A percentile compares a stretch with the other conserved stretches of the same genome.
Evolutionary conservation across 2,329 filamentous ascomycete species (phyloP).

Genomic region (Chrysosporium queenslandicum): DNA sequence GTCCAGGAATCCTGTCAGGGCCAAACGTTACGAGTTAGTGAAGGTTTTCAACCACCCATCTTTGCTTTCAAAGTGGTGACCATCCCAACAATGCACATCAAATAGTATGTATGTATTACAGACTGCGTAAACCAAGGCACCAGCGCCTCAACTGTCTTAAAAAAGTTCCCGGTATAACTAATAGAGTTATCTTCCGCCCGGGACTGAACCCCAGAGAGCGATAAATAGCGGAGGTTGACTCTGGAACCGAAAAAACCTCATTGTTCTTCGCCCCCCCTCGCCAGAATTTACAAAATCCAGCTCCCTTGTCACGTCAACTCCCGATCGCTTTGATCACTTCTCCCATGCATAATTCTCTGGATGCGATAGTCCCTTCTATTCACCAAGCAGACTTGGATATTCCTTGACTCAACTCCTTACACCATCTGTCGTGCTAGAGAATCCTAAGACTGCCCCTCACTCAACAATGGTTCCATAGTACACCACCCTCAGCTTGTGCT

Average conservation of each 20-base stretch:
- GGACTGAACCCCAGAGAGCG: no score
- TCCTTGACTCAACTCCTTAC: conserved; percentile 1
- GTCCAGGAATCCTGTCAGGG: no score
- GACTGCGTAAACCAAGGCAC: no score
- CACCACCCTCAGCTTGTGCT: neutral
- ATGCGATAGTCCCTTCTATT: neutral
- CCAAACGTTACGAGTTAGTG: no score
- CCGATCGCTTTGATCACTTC: neutral
- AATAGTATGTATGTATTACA: no score
- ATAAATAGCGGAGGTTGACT: neutral
- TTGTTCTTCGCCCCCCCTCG: neutral
- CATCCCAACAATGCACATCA: no score
- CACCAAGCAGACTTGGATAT: neutral
- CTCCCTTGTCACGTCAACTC: neutral
- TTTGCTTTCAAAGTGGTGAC: no score
- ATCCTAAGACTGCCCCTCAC: conserved; percentile 2
- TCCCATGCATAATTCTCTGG: neutral
- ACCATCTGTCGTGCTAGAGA: neutral
- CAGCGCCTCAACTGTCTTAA: no score
- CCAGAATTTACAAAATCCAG: neutral
- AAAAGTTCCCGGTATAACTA: no score
- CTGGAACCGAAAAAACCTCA: conserved; percentile 1
- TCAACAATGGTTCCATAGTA: neutral
- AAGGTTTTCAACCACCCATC: no score
- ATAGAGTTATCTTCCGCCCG: neutral